Percentiles rank a stretch among this genome's conserved stretches.
phyloP scores from a whole-genome alignment of 2,329 filamentous ascomycete species.

The Diaporthe caulivora region DNA sequence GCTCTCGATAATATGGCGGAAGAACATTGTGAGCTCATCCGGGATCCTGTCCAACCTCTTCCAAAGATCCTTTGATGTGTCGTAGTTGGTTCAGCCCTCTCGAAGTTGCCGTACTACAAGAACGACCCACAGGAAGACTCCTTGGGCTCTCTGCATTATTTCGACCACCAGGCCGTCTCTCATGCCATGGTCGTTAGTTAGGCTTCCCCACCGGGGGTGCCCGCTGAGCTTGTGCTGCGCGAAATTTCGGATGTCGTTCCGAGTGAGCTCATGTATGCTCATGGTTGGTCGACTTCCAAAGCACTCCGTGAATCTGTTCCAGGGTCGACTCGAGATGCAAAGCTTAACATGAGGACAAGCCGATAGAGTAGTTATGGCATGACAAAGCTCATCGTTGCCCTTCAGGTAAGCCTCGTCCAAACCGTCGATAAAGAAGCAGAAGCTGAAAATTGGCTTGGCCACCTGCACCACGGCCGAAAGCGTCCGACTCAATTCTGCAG shows the following conservation, averaged over 20 bases:
- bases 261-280: slow-evolving; percentile 18
- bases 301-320: neutral
- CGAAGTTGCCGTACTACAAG: slow-evolving; percentile 1
- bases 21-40: neutral
- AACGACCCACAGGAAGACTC: slow-evolving; percentile 2
- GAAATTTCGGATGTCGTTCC: neutral
- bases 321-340: slow-evolving; percentile 16
- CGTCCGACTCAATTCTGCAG: neutral
- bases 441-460: neutral
- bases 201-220: neutral
- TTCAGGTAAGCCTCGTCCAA: slow-evolving; percentile 1
- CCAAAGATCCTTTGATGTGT: neutral
- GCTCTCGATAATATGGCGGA: neutral
- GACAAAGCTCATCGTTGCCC: neutral
- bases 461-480: neutral
- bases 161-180: neutral
- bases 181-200: neutral
- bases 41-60: slow-evolving; percentile 3
- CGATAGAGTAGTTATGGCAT: neutral
- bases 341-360: neutral
- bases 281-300: neutral
- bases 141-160: slow-evolving; percentile 9
- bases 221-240: neutral
- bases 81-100: neutral
- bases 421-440: slow-evolving; percentile 15